These are phyloP conservation scores for Fomes fomentarius DNA, from an alignment of 1,284 basidiomycete species.

Conservation along the genomic window DNA sequence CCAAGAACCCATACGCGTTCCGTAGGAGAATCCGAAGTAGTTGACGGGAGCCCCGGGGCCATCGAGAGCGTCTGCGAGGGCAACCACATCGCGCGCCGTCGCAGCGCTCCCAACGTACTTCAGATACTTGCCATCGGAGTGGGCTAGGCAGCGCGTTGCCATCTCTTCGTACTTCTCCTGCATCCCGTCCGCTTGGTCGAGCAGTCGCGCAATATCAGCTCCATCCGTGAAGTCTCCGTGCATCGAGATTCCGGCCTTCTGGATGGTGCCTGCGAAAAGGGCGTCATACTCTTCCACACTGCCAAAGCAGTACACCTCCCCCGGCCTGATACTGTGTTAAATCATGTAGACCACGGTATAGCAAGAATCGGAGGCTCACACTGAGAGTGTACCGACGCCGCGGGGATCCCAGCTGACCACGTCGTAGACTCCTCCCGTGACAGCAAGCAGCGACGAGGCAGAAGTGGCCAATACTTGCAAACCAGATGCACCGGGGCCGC, in stretches of 20 bases:
- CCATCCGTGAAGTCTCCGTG: slow-evolving; percentile 13
- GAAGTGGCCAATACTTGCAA: neutral
- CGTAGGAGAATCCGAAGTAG: slow-evolving; percentile 18
- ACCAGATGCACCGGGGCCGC: neutral
- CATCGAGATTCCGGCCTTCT: slow-evolving; percentile 12
- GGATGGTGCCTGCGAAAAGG: slow-evolving; percentile 15
- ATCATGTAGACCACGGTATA: neutral
- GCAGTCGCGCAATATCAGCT: slow-evolving; percentile 2
- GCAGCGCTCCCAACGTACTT: slow-evolving; percentile 23
- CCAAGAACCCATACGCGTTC: slow-evolving; percentile 18
- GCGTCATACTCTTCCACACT: slow-evolving; percentile 2
- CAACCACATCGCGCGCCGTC: slow-evolving; percentile 19
- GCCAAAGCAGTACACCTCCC: slow-evolving; percentile 13
- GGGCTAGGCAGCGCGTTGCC: slow-evolving; percentile 1
- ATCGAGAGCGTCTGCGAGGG: slow-evolving; percentile 21
- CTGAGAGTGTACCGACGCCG: slow-evolving; percentile 12
- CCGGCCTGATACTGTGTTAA: neutral
- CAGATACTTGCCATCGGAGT: slow-evolving; percentile 3
- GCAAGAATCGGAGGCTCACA: neutral
- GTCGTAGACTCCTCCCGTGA: slow-evolving; percentile 10
- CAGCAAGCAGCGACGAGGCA: neutral
- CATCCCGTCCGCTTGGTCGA: slow-evolving; percentile 12
- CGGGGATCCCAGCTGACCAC: slow-evolving; percentile 20
- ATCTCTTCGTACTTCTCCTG: slow-evolving; percentile 19
- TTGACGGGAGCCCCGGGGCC: slow-evolving; percentile 16